Base-by-base conservation (phyloP, 2,329 filamentous ascomycete species). In the Pyrenophora teres region DNA sequence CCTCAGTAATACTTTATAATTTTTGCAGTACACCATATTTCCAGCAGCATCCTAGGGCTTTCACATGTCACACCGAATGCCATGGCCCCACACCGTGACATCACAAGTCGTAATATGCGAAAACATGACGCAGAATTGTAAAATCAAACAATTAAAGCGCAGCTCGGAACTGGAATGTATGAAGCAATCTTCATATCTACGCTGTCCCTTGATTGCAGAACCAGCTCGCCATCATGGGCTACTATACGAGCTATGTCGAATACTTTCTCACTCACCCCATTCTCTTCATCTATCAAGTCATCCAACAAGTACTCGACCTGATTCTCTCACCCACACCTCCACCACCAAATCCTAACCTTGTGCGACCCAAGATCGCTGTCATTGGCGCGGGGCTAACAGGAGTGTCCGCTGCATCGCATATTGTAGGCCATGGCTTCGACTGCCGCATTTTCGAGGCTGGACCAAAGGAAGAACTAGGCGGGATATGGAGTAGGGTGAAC, bases 401-500 rank as follows among this genome's bases (percentile, higher is more conserved):
- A 33, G 85, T 94, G 2, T 90, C 89, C 1, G 85, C 89, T 6
- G 91, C 91, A 0, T 85, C 89, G 1, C 90, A 95, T 70, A 92
- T 89, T 67, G 84, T 92, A 31, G 90, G 90, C 1, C 89, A 94
- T 83, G 90, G 90, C 38, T 93, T 93, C 60, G 89, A 94, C 56
- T 87, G 91, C 6, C 81, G 83, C 16, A 83, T 95, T 33, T 95
- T 95, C 59, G 90, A 95, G 69, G 83, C 84, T 6, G 87, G 88
- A 1, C 73, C 80, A 3, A 78, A 85, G 57, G 81, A 88, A 13
- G 79, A 83, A 19, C 71, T 95, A 0, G 89, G 89, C 13, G 90
- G 90, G 0, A 93, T 93, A 30, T 93, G 90, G 89, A 90, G 85
- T 67, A 82, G 83, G 72, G 89, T 94, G 35, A 93, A 94, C 76